Evolutionary conservation across 2,329 filamentous ascomycete species (phyloP).

Genomic region (Didymosphaeria variabile): DNA sequence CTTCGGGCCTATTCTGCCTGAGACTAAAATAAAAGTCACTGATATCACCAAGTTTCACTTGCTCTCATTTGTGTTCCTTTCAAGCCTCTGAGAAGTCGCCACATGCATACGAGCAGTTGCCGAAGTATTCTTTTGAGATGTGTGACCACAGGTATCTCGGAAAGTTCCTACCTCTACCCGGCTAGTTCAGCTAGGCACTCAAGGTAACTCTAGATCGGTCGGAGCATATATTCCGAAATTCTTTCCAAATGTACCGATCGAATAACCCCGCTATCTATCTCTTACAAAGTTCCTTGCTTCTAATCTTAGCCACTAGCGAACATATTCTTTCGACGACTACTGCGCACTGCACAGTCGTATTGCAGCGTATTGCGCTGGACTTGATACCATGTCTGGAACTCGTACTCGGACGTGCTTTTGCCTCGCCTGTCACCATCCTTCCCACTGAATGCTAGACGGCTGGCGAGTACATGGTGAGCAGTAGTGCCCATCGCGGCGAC

Average conservation of each 20-base stretch:
- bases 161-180: not conserved
- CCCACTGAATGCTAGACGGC: not conserved
- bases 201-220: not conserved
- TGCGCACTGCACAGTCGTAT: constrained; percentile 12
- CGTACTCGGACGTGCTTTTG: not conserved
- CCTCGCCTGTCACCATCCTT: constrained; percentile 8
- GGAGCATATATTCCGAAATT: not conserved
- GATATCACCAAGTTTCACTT: constrained; percentile 9
- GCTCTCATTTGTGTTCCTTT: not conserved
- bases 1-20: not conserved
- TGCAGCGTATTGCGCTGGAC: constrained; percentile 1
- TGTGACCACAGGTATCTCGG: not conserved
- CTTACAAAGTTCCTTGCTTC: constrained; percentile 8
- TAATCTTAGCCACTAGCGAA: constrained; percentile 12
- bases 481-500: not conserved
- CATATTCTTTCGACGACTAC: not conserved
- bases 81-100: not conserved
- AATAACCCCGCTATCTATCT: not conserved
- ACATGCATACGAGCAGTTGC: not conserved
- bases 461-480: not conserved
- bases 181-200: not conserved
- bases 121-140: not conserved
- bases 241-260: not conserved
- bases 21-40: constrained; percentile 8
- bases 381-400: not conserved